A percentile compares a stretch with the other conserved stretches of the same genome.
Conservation (phyloP, 257 asterid species). For the Jacaranda copaia region DNA sequence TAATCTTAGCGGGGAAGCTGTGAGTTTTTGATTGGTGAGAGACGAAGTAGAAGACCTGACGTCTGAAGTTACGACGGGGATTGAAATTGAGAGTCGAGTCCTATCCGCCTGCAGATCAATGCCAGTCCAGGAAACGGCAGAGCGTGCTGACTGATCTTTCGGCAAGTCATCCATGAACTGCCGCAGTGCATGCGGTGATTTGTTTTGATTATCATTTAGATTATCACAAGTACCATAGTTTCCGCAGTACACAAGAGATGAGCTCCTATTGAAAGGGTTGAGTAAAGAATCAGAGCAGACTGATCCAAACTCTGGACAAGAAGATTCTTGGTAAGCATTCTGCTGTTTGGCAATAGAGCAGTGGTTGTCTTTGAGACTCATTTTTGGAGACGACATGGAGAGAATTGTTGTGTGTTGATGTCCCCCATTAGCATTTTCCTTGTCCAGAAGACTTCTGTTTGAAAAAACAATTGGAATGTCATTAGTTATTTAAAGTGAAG, state of each 20-base stretch:
- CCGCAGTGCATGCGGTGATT: slow-evolving; percentile 51
- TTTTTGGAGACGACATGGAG: slow-evolving; percentile 41
- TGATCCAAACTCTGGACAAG: slow-evolving; percentile 61
- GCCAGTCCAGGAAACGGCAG: slow-evolving; percentile 49
- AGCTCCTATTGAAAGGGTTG: slow-evolving; percentile 69
- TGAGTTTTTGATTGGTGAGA: slow-evolving; percentile 46
- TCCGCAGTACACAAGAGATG: slow-evolving; percentile 51
- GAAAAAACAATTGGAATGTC: slow-evolving; percentile 24
- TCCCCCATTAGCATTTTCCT: slow-evolving; percentile 44
- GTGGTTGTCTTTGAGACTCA: slow-evolving; percentile 39
- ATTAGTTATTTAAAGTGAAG: no score
- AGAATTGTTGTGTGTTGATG: slow-evolving; percentile 41
- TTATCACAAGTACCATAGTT: slow-evolving; percentile 35
- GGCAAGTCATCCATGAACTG: slow-evolving; percentile 85
- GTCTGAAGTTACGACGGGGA: slow-evolving; percentile 56
- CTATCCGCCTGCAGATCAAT: slow-evolving; percentile 51
- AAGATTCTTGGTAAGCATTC: slow-evolving; percentile 42
- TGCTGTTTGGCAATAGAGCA: slow-evolving; percentile 37
- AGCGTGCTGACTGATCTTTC: slow-evolving; percentile 41
- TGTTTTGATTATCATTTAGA: slow-evolving; percentile 34
- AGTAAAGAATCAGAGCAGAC: slow-evolving; percentile 82
- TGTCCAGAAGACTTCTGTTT: slow-evolving; percentile 50
- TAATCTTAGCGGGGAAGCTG: slow-evolving; percentile 48
- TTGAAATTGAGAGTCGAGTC: slow-evolving; percentile 84
- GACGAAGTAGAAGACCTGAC: slow-evolving; percentile 69